These are phyloP conservation scores for Penicillium frequentans DNA, from an alignment of 2,329 filamentous ascomycete species.

Conservation along the genomic window DNA sequence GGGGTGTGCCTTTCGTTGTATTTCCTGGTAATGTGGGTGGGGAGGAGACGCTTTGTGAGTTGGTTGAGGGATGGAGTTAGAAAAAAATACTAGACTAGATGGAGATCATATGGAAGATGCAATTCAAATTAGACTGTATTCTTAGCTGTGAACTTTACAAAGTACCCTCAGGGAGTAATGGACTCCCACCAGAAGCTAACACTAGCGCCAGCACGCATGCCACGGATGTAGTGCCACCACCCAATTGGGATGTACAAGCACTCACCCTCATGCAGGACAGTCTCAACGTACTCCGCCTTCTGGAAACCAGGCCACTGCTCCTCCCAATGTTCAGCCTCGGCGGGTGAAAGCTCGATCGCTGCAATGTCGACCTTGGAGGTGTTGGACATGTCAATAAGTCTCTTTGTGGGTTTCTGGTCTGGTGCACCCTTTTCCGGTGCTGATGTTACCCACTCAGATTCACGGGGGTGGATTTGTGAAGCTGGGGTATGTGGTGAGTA, in stretches of 20 bases:
- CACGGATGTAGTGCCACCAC: slow-evolving; percentile 98
- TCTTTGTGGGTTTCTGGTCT: slow-evolving; percentile 9
- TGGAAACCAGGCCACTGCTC: slow-evolving; percentile 56
- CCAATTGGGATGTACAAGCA: slow-evolving; percentile 86
- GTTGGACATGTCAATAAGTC: slow-evolving; percentile 80
- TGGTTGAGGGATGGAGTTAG: slow-evolving; percentile 45
- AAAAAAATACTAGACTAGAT: neutral
- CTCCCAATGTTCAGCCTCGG: slow-evolving; percentile 44
- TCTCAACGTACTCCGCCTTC: slow-evolving; percentile 68
- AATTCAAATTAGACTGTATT: neutral
- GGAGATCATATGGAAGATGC: neutral
- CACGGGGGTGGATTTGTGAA: slow-evolving; percentile 41
- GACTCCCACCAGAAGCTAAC: slow-evolving; percentile 94
- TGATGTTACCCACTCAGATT: slow-evolving; percentile 36
- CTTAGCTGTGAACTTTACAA: neutral
- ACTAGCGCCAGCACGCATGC: slow-evolving; percentile 82
- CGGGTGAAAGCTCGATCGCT: slow-evolving; percentile 58
- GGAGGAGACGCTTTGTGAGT: slow-evolving; percentile 48
- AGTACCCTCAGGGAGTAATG: slow-evolving; percentile 22
- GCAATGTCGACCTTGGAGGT: slow-evolving; percentile 80
- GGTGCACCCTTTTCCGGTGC: neutral
- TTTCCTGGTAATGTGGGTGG: slow-evolving; percentile 60
- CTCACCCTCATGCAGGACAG: slow-evolving; percentile 75
- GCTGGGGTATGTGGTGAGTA: slow-evolving; percentile 68
- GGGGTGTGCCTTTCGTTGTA: slow-evolving; percentile 56